Evolutionary conservation across 1,139 yeast genomes (phyloP), one percentile per base, ranked within the genome.

Genomic region (Eremothecium cymbalariae): DNA sequence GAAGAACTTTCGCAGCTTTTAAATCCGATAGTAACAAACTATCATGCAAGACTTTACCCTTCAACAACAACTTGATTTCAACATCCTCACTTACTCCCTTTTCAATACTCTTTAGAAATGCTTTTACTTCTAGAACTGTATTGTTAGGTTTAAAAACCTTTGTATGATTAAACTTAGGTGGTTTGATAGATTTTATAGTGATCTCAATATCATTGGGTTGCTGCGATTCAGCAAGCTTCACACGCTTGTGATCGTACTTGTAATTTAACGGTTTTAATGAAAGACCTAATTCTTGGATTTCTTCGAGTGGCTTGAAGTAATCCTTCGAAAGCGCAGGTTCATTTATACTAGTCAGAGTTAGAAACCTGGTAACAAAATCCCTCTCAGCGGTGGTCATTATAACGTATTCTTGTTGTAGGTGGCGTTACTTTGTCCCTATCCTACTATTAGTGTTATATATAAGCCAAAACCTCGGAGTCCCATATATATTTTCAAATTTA

Each of bases 31-130:
- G 34, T 16, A 56, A 33, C 2, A 53, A 42, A 8, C 57, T 50
- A 45, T 70, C 74, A 32, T 64, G 65, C n/a, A 68, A 48, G 2
- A 70, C 72, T 47, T 69, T 70, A 6, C 74, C 70, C 47, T 68
- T 70, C 22, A 68, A 40, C 47, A 70, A 50, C 6, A 70, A 42
- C 39, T 67, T 69, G 23, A 67, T 37, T 36, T 64, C 63, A 11
- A 47, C 44, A 1, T 51, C 38, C 6, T 50, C 46, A 12, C 51
- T 36, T n/a, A 46, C 51, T 14, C 47, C 42, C 1, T 48, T 48
- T 25, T 47, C 55, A 18, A 26, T 31, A 8, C 51, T 47, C 3
- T 57, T 48, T 13, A 68, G 43, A 4, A 41, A 40, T 11, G 57
- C 46, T 44, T 70, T 70, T n/a, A 67, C 51, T 28, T 62, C 58